These are phyloP conservation scores for Aphanomyces invadans DNA, from an alignment of 352 stramenopile species.

Conservation along the genomic window DNA sequence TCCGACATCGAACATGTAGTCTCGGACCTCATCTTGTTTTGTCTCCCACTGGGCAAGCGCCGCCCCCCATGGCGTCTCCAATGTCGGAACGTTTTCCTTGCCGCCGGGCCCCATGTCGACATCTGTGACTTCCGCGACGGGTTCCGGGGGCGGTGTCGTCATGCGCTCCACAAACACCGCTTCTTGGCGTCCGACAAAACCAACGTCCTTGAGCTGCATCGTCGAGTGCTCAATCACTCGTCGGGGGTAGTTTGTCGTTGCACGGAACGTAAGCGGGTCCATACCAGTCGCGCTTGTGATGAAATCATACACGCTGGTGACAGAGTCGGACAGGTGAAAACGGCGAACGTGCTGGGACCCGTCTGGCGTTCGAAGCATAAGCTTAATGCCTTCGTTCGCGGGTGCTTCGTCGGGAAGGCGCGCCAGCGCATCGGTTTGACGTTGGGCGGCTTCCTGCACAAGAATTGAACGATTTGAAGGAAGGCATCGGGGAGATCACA, in stretches of 20 bases:
- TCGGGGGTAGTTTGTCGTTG: slow-evolving; percentile 44
- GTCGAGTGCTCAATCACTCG: slow-evolving; percentile 39
- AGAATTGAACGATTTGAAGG: not conserved
- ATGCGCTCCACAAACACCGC: slow-evolving; percentile 51
- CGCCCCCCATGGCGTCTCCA: slow-evolving; percentile 33
- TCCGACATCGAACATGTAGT: too few relatives aligned
- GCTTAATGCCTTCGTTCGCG: slow-evolving; percentile 27
- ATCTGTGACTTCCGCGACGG: slow-evolving; percentile 9
- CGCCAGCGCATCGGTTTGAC: not conserved
- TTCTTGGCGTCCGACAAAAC: slow-evolving; percentile 51
- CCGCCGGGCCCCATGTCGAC: not conserved
- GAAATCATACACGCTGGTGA: slow-evolving; percentile 4
- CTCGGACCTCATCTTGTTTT: slow-evolving; percentile 46
- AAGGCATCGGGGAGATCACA: too few relatives aligned
- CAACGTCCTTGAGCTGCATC: slow-evolving; percentile 44
- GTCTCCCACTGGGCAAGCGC: slow-evolving; percentile 41
- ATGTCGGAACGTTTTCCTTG: slow-evolving; percentile 1
- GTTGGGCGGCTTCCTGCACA: not conserved
- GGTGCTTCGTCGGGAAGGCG: not conserved
- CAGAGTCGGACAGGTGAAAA: slow-evolving; percentile 25
- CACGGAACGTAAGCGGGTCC: not conserved
- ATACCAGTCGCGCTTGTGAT: not conserved
- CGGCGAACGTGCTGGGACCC: slow-evolving; percentile 41
- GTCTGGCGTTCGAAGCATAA: slow-evolving; percentile 42
- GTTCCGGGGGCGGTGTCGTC: slow-evolving; percentile 26